Conservation (phyloP, 2,329 filamentous ascomycete species). For the Pseudogymnoascus sp. region DNA sequence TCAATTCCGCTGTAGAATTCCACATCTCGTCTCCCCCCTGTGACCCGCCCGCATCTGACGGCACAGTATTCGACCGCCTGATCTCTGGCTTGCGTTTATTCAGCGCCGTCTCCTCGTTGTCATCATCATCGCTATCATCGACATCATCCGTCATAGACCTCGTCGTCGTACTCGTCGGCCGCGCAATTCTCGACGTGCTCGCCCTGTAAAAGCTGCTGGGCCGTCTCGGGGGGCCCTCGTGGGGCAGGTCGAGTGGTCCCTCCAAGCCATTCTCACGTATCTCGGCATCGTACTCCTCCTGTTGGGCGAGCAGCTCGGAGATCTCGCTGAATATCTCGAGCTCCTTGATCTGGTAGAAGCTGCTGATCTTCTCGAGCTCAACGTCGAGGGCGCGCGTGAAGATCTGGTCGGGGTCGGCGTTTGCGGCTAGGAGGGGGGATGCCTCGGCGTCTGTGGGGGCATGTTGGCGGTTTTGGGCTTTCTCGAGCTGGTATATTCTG, state of each 20-base stretch:
- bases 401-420: conserved; percentile 65
- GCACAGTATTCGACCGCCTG: conserved; percentile 29
- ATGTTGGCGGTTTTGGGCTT: conserved; percentile 57
- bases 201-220: conserved; percentile 16
- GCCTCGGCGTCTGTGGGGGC: conserved; percentile 66
- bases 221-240: conserved; percentile 12
- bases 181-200: conserved; percentile 37
- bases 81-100: conserved; percentile 24
- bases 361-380: conserved; percentile 88
- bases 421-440: conserved; percentile 66
- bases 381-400: conserved; percentile 76
- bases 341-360: conserved; percentile 86
- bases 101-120: conserved; percentile 47
- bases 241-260: not conserved
- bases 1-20: conserved; percentile 51
- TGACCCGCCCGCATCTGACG: conserved; percentile 19
- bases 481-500: conserved; percentile 93
- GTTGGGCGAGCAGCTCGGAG: conserved; percentile 65
- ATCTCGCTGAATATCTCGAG: conserved; percentile 77
- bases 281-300: conserved; percentile 50
- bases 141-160: conserved; percentile 46
- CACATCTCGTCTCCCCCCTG: conserved; percentile 43
- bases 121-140: conserved; percentile 58
- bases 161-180: conserved; percentile 37
- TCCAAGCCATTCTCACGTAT: conserved; percentile 26